These are phyloP conservation scores for Kazachstania taianensis DNA, from an alignment of 805 yeast species.

Conservation along the genomic window DNA sequence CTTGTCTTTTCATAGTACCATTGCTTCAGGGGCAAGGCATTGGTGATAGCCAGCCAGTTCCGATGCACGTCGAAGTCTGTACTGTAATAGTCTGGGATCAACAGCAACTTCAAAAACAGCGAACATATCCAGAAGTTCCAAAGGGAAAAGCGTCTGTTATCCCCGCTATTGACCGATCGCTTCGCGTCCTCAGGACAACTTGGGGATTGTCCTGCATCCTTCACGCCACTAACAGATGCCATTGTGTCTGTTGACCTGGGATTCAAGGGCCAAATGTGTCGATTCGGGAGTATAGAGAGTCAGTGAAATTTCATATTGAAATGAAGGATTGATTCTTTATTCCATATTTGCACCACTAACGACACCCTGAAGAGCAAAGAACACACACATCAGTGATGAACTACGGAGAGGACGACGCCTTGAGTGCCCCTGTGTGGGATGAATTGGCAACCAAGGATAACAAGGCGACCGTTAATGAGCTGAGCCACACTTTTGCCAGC, in stretches of 20 bases:
- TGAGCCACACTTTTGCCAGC: constrained; percentile 14
- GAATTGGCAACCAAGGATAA: constrained; percentile 11
- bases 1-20: constrained; percentile 79
- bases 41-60: constrained; percentile 91
- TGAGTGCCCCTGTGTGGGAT: constrained; percentile 30
- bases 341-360: not conserved
- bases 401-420: constrained; percentile 22
- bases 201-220: too few species aligned
- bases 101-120: constrained; percentile 45
- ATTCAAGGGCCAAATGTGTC: too few species aligned
- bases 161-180: too few species aligned
- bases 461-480: constrained; percentile 6
- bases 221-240: too few species aligned
- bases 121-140: constrained; percentile 62
- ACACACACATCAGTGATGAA: constrained; percentile 13
- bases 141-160: constrained; percentile 39
- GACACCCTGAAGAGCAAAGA: not conserved
- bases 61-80: constrained; percentile 97
- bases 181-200: too few species aligned
- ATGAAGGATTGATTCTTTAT: too few species aligned
- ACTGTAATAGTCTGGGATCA: constrained; percentile 77
- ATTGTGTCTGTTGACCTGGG: too few species aligned
- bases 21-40: constrained; percentile 54
- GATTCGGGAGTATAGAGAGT: too few species aligned
- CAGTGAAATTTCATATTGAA: too few species aligned